Evolutionary conservation across 2,329 filamentous ascomycete species (phyloP).

Genomic region (Dothiorella sarmentorum): DNA sequence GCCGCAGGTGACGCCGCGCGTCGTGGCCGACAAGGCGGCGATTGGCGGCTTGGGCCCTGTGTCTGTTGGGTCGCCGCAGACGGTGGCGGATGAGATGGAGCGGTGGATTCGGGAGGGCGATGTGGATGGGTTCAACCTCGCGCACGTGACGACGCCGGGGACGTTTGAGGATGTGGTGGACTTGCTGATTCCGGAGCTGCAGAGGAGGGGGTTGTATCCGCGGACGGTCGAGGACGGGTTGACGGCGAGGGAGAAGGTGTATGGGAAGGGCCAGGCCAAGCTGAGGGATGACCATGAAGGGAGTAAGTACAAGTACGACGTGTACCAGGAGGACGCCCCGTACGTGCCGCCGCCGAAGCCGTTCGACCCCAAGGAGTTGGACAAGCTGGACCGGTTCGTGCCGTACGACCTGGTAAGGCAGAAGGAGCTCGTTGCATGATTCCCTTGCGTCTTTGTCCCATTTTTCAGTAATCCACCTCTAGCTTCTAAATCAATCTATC

Average conservation of each 20-base stretch:
- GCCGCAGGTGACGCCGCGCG: constrained; percentile 29
- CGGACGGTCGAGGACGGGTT: constrained; percentile 24
- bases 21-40: constrained; percentile 30
- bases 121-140: constrained; percentile 35
- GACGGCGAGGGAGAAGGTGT: constrained; percentile 55
- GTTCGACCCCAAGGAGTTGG: background rate
- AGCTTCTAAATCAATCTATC: background rate
- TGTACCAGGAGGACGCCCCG: constrained; percentile 54
- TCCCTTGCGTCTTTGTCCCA: too few relatives aligned
- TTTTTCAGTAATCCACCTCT: background rate
- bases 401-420: constrained; percentile 9
- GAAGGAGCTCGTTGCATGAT: constrained; percentile 1
- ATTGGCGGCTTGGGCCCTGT: constrained; percentile 28
- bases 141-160: constrained; percentile 45
- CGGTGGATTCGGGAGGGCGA: constrained; percentile 44
- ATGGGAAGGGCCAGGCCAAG: constrained; percentile 56
- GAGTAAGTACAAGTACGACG: constrained; percentile 59
- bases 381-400: background rate
- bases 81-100: constrained; percentile 47
- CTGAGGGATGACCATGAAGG: constrained; percentile 59
- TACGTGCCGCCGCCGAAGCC: constrained; percentile 22
- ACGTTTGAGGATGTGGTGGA: constrained; percentile 39
- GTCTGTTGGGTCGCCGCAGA: constrained; percentile 39
- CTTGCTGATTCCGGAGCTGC: constrained; percentile 37
- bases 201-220: constrained; percentile 33